Evolutionary conservation across 2,329 filamentous ascomycete species (phyloP), one percentile per base, ranked within the genome.

Genomic region (Tympanopsis confertula): DNA sequence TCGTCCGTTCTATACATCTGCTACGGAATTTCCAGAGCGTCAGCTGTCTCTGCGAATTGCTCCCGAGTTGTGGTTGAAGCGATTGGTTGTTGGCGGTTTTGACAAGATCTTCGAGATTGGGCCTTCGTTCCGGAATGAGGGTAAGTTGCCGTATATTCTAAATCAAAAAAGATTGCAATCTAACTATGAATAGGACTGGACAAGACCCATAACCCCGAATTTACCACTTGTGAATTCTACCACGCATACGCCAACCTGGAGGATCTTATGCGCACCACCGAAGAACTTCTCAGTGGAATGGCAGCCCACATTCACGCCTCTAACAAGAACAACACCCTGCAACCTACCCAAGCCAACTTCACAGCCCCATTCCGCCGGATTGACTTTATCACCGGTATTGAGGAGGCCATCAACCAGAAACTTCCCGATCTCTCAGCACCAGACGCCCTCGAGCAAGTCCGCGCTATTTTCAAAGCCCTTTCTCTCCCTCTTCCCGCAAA

Each of bases 181-280:
- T 18, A 17, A 18, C 30, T 10, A n/a, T n/a, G 7, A 7, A 17
- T 15, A 33, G 30, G 30, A 18, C 30, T 94, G 24, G 88, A 95
- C 56, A 74, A 73, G 20, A 94, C 86, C 0, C 91, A 98, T 56
- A 98, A 98, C 53, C 89, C 91, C 0, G 91, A 98, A 54, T 98
- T 96, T 61, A 91, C 85, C 33, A 96, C 86, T 42, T 96, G 89
- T 65, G 91, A 98, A 61, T 96, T 94, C 61, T 98, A 98, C 60
- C 80, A 83, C 43, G 81, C 88, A 3, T 93, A 88, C 50, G 78
- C 82, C 42, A 83, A 81, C 45, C 69, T 95, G 0, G 64, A 78
- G 24, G 74, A 84, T 30, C 64, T 96, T 37, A 87, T 94, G 51
- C 54, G 58, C 15, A 74, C 78, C 53, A 96, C 89, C 1, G 83